Conservation (phyloP, 441 rosid species). For the Gossypium trilobum region DNA sequence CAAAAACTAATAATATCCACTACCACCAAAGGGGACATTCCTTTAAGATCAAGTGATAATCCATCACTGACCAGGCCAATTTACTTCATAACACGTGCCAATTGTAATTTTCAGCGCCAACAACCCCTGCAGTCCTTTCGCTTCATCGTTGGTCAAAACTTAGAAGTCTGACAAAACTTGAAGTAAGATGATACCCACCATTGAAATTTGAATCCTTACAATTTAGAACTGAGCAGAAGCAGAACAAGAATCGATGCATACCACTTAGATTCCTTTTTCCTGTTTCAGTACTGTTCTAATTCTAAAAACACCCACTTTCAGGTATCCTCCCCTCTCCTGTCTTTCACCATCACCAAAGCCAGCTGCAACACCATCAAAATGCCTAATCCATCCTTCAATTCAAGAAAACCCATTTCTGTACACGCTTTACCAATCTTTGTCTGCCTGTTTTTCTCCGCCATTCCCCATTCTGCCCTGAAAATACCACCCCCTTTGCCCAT, state of each 20-base stretch:
- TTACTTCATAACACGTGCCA: not conserved
- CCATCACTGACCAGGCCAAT: too few relatives aligned
- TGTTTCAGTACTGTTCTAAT: not conserved
- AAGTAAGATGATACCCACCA: not conserved
- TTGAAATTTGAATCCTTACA: not conserved
- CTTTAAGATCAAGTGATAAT: too few relatives aligned
- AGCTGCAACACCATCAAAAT: not conserved
- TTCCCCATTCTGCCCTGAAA: slow-evolving; percentile 23
- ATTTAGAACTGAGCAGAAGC: not conserved
- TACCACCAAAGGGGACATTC: too few relatives aligned
- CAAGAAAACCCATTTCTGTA: slow-evolving; percentile 9
- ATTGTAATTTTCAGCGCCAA: not conserved
- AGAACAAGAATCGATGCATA: not conserved
- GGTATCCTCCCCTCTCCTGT: not conserved
- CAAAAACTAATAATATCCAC: too few relatives aligned
- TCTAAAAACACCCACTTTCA: not conserved
- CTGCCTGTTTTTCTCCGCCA: slow-evolving; percentile 13
- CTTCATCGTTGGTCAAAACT: not conserved
- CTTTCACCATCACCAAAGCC: not conserved
- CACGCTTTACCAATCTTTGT: slow-evolving; percentile 6
- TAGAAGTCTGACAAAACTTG: not conserved
- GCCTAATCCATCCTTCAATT: not conserved
- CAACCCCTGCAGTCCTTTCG: not conserved
- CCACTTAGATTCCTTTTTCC: not conserved
- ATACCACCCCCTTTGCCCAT: slow-evolving; percentile 72